phyloP scores from a whole-genome alignment of 306 rosid genomes.

The Malus fusca region DNA sequence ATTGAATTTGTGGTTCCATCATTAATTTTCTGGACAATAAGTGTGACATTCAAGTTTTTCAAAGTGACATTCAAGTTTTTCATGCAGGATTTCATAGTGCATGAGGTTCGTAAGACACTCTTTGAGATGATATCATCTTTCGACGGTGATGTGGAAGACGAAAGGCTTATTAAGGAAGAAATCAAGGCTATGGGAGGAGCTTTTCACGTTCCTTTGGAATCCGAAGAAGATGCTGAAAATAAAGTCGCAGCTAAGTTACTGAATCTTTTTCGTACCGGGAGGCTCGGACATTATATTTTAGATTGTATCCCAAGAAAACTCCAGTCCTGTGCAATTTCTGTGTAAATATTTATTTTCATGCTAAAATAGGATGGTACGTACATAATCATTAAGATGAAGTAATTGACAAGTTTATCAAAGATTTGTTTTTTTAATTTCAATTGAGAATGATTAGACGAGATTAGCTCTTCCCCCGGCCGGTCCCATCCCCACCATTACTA shows the following conservation, averaged over 20 bases:
- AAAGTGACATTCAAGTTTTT: background rate
- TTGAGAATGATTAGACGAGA: too few relatives aligned
- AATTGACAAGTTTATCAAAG: background rate
- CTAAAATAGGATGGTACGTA: too few relatives aligned
- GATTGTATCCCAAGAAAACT: slow-evolving; percentile 36
- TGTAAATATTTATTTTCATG: too few relatives aligned
- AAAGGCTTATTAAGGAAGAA: slow-evolving; percentile 43
- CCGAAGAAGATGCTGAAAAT: slow-evolving; percentile 26
- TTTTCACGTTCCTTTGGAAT: slow-evolving; percentile 40
- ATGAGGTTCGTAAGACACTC: slow-evolving; percentile 46
- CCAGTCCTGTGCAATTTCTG: background rate
- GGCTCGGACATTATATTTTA: slow-evolving; percentile 64
- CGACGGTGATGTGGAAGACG: slow-evolving; percentile 36
- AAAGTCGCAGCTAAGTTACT: slow-evolving; percentile 56
- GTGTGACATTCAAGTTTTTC: background rate
- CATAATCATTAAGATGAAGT: background rate
- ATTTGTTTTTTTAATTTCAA: too few relatives aligned
- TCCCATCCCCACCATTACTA: too few relatives aligned
- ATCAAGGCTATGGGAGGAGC: slow-evolving; percentile 38
- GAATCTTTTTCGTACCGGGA: slow-evolving; percentile 74
- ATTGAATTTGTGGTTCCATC: background rate
- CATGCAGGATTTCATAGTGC: slow-evolving; percentile 57
- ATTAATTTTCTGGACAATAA: background rate
- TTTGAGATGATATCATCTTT: slow-evolving; percentile 45
- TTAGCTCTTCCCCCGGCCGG: too few relatives aligned